phyloP scores from a whole-genome alignment of 179 eudicot species.

The Beta corolliflora region DNA sequence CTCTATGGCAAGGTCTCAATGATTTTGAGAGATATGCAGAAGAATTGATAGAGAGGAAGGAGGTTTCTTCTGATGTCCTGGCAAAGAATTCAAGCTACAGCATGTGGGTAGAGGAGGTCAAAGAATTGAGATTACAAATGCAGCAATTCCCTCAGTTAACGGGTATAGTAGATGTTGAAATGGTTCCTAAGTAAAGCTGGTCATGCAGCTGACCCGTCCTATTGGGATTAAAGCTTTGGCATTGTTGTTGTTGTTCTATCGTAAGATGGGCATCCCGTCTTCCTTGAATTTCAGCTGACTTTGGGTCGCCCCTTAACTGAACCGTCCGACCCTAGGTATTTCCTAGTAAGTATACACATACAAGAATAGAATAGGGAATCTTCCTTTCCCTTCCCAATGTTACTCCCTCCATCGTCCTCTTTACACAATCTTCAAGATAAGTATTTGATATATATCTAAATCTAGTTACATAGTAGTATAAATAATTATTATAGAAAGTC shows the following conservation, averaged over 20 bases:
- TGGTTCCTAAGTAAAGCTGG: slow-evolving; percentile 33
- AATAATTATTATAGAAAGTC: no score
- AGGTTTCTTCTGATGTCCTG: slow-evolving; percentile 73
- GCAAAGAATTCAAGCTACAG: slow-evolving; percentile 71
- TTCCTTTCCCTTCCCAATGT: no score
- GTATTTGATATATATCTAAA: no score
- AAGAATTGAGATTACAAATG: slow-evolving; percentile 47
- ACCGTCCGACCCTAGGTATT: no score
- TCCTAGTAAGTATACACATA: no score
- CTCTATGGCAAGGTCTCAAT: slow-evolving; percentile 48
- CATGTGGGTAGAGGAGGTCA: slow-evolving; percentile 55
- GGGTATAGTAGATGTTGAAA: slow-evolving; percentile 35
- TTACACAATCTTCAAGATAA: no score
- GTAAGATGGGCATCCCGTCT: not conserved
- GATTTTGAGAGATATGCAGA: slow-evolving; percentile 66
- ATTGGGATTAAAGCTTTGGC: no score
- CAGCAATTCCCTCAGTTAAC: slow-evolving; percentile 44
- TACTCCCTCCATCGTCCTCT: no score
- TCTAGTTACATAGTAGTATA: no score
- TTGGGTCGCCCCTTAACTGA: no score
- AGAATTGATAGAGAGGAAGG: slow-evolving; percentile 56
- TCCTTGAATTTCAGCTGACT: no score
- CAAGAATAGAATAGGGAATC: no score
- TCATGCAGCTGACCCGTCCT: not conserved
- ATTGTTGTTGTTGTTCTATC: not conserved